Conservation (phyloP, 2,329 filamentous ascomycete genomes). For the Hortaea sp. region DNA sequence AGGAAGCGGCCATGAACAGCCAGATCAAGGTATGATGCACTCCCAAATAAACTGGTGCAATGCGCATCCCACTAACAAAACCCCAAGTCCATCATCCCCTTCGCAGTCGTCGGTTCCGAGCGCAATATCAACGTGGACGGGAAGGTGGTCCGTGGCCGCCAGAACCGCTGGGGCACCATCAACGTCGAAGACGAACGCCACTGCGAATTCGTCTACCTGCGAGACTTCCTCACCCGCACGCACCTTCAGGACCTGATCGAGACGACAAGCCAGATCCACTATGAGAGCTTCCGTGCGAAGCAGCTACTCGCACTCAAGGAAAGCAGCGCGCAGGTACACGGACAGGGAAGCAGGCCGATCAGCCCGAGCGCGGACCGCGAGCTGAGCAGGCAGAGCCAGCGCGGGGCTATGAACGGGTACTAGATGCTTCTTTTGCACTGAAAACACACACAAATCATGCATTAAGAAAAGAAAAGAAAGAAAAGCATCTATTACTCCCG, state of each 20-base stretch:
- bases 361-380: constrained; percentile 90
- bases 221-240: constrained; percentile 96
- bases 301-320: constrained; percentile 96
- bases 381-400: constrained; percentile 91
- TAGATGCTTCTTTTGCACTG: constrained; percentile 36
- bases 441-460: too few species aligned
- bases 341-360: constrained; percentile 74
- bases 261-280: constrained; percentile 98
- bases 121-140: constrained; percentile 96
- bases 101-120: constrained; percentile 95
- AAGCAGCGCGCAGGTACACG: constrained; percentile 75
- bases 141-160: constrained; percentile 83
- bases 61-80: too few species aligned
- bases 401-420: constrained; percentile 98
- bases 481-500: neutral
- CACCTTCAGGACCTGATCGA: constrained; percentile 98
- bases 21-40: constrained; percentile 74
- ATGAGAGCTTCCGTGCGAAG: constrained; percentile 98
- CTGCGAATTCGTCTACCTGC: constrained; percentile 97
- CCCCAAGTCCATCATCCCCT: constrained; percentile 75
- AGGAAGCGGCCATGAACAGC: constrained; percentile 85
- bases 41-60: too few species aligned
- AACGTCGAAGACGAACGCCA: constrained; percentile 99
- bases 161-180: constrained; percentile 99
- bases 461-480: too few species aligned